Evolutionary conservation across 495 filamentous ascomycete species (phyloP), one percentile per base, ranked within the genome.

Genomic region (Amorphotheca resinae): DNA sequence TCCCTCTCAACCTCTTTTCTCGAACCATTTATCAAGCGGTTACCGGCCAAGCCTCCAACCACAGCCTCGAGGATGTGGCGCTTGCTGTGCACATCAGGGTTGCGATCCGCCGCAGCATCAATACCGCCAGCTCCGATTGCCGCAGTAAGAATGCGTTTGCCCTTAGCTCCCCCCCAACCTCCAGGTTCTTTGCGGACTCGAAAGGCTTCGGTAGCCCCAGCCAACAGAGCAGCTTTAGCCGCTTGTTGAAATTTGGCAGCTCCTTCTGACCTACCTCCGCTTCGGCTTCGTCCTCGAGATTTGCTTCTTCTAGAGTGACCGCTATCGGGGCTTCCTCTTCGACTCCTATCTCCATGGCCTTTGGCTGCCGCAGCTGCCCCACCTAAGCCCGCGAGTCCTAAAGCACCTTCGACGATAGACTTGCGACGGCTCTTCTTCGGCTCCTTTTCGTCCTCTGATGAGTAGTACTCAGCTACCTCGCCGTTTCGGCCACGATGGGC

Each of bases 171-270:
- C 25, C 72, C 79, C 83, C 84, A 93, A 15, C 76, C 72, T 37
- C 87, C 87, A 0, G 83, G 81, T 36, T 86, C 80, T 51, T 91
- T 93, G 56, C 86, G 82, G 28, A 79, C 71, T 26, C 83, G 76
- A 70, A 93, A 93, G 21, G 87, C 87, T 64, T 93, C 85, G 17
- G 84, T 75, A 8, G 85, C 87, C 46, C 86, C 87, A 40, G 87
- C 86, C 28, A 87, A 71, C 30, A 93, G 61, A 5, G 87, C 89
- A 15, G 87, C 86, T 60, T 83, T 82, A 51, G 84, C 82, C 31
- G 87, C 87, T 58, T 93, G 84, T 45, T 82, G 73, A 52, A 91
- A 77, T 44, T 82, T 84, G 42, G 73, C 72, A 31, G 76, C 69
- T 14, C 60, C 73, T 51, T 64, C 55, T 30, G 52, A 48, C 9